Conservation (phyloP, 208 protist genomes). For the Wallacemonas sp. region DNA sequence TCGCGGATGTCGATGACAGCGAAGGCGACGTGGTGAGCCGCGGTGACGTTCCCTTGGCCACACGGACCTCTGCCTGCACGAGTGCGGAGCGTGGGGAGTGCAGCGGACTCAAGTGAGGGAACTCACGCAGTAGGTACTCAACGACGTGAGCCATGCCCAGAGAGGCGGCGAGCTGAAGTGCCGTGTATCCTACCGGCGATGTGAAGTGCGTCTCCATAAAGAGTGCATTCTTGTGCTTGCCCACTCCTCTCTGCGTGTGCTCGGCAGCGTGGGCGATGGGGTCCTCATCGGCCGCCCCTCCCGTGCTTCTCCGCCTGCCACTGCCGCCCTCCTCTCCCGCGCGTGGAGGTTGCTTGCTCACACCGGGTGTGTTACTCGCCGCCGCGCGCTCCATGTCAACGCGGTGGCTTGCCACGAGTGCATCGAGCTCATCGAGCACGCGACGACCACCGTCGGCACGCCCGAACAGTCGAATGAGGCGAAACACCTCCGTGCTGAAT, state of each 20-base stretch:
- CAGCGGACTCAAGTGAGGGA: constrained; percentile 46
- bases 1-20: too few relatives aligned
- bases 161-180: constrained; percentile 62
- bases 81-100: constrained; percentile 22
- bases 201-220: constrained; percentile 48
- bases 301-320: background rate
- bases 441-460: constrained; percentile 26
- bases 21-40: too few relatives aligned
- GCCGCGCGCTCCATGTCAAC: constrained; percentile 10
- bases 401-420: constrained; percentile 16
- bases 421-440: constrained; percentile 44
- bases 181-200: constrained; percentile 62
- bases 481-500: constrained; percentile 36
- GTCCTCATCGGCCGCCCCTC: background rate
- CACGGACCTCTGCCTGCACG: background rate
- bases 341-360: background rate
- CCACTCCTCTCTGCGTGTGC: too few relatives aligned
- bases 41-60: too few relatives aligned
- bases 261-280: background rate
- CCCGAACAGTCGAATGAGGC: constrained; percentile 46
- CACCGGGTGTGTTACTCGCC: background rate
- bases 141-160: constrained; percentile 49
- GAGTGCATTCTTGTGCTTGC: constrained; percentile 11
- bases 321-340: background rate
- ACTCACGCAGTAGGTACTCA: constrained; percentile 44